phyloP scores from a whole-genome alignment of 116 monocot species.

The Zostera marina region DNA sequence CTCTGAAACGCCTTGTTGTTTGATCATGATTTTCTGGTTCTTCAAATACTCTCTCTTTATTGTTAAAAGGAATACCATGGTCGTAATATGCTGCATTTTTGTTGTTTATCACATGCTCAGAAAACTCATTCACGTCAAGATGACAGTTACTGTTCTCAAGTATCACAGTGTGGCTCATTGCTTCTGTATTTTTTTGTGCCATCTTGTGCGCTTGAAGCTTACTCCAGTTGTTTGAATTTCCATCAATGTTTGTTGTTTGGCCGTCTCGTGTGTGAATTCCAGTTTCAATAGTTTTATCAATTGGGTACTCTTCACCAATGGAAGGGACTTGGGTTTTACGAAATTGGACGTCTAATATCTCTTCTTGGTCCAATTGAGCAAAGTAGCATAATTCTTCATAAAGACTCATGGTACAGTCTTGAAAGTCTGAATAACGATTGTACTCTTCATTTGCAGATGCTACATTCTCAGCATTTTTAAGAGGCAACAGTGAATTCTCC shows the following conservation, averaged over 20 bases:
- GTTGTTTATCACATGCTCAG: background rate
- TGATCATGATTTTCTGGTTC: background rate
- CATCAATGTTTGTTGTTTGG: background rate
- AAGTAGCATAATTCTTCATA: conserved; percentile 1
- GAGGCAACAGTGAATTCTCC: conserved; percentile 2
- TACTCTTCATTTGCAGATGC: background rate
- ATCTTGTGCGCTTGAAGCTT: conserved; percentile 48
- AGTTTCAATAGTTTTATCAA: conserved; percentile 6
- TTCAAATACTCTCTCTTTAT: background rate
- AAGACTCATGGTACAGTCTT: conserved; percentile 2
- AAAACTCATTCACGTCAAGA: background rate
- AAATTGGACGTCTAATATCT: background rate
- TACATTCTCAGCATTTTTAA: conserved; percentile 14
- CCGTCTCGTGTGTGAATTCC: conserved; percentile 33
- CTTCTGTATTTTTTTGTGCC: conserved; percentile 22
- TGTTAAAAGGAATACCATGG: background rate
- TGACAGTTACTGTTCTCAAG: conserved; percentile 12
- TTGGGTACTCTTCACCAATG: background rate
- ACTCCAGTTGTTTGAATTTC: conserved; percentile 3
- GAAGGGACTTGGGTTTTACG: background rate
- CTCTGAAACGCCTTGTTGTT: background rate
- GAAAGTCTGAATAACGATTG: conserved; percentile 7
- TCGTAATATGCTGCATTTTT: background rate
- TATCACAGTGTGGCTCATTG: conserved; percentile 23
- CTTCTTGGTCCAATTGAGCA: background rate